Evolutionary conservation across 2,329 filamentous ascomycete species (phyloP).

Genomic region (Calonectria naviculata): DNA sequence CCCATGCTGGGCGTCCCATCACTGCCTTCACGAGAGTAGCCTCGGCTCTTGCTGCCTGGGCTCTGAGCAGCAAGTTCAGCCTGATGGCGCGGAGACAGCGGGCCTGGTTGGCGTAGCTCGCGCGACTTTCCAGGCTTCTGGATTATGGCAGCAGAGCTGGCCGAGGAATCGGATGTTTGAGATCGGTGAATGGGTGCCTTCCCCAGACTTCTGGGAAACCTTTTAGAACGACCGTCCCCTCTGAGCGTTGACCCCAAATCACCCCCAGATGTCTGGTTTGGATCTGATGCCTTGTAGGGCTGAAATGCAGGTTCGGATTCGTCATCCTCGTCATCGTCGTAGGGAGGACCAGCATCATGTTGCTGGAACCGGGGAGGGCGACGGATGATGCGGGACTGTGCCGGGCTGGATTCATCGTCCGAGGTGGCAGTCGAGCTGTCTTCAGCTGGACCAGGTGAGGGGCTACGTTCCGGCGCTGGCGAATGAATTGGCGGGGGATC

Average conservation of each 20-base stretch:
- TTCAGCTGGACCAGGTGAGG: constrained; percentile 51
- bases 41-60: constrained; percentile 61
- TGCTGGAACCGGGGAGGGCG: constrained; percentile 65
- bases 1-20: constrained; percentile 84
- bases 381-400: constrained; percentile 69
- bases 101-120: constrained; percentile 52
- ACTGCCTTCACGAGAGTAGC: constrained; percentile 70
- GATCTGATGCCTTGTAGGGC: constrained; percentile 54
- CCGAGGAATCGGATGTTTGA: constrained; percentile 73
- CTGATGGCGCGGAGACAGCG: constrained; percentile 66
- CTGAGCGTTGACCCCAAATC: constrained; percentile 66
- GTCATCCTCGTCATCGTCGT: constrained; percentile 65
- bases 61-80: constrained; percentile 68
- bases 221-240: constrained; percentile 52
- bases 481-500: constrained; percentile 23
- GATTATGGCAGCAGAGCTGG: constrained; percentile 60
- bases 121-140: constrained; percentile 43
- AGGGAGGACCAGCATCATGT: constrained; percentile 48
- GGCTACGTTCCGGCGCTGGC: constrained; percentile 34
- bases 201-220: constrained; percentile 41
- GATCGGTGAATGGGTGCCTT: constrained; percentile 56
- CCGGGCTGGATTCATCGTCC: constrained; percentile 62
- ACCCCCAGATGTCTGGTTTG: constrained; percentile 49
- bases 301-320: constrained; percentile 68
- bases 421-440: constrained; percentile 54